A percentile compares a stretch with the other conserved stretches of the same genome.
Evolutionary conservation across 2,329 filamentous ascomycete genomes (phyloP).

Genomic region (Stachybotrys elegans): DNA sequence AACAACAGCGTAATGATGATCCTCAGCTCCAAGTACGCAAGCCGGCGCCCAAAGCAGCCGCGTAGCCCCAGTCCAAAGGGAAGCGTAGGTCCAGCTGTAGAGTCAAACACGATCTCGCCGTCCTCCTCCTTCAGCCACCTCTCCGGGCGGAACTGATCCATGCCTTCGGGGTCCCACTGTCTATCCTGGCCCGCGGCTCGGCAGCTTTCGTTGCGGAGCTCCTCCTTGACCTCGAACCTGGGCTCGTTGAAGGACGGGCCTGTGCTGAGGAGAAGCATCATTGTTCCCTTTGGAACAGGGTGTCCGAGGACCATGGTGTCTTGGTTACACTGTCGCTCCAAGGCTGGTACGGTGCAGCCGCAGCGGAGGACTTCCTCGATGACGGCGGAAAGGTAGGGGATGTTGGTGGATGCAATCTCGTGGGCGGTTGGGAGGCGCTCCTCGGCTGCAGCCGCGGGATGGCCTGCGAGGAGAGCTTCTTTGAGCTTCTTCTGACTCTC

Average conservation of each 20-base stretch:
- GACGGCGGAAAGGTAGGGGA: conserved; percentile 25
- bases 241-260: background rate
- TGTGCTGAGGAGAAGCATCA: conserved; percentile 10
- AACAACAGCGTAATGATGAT: conserved; percentile 21
- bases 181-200: background rate
- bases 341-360: conserved; percentile 14
- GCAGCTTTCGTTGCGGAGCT: conserved; percentile 3
- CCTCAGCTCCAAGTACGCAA: conserved; percentile 22
- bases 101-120: conserved; percentile 16
- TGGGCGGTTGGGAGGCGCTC: conserved; percentile 14
- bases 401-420: conserved; percentile 15
- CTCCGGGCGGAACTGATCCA: conserved; percentile 7
- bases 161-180: conserved; percentile 1
- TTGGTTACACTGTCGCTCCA: conserved; percentile 16
- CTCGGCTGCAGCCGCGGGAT: conserved; percentile 9
- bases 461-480: conserved; percentile 10
- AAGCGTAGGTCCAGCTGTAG: conserved; percentile 22
- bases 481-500: conserved; percentile 14
- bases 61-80: conserved; percentile 28
- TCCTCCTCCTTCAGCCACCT: conserved; percentile 8
- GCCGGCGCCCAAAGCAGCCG: conserved; percentile 28
- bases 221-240: conserved; percentile 7
- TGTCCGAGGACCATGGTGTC: conserved; percentile 23
- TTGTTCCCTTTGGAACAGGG: conserved; percentile 21
- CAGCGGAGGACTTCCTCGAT: conserved; percentile 26